Base-by-base conservation (phyloP, 2,329 filamentous ascomycete genomes). In the Xylaria sp. region DNA sequence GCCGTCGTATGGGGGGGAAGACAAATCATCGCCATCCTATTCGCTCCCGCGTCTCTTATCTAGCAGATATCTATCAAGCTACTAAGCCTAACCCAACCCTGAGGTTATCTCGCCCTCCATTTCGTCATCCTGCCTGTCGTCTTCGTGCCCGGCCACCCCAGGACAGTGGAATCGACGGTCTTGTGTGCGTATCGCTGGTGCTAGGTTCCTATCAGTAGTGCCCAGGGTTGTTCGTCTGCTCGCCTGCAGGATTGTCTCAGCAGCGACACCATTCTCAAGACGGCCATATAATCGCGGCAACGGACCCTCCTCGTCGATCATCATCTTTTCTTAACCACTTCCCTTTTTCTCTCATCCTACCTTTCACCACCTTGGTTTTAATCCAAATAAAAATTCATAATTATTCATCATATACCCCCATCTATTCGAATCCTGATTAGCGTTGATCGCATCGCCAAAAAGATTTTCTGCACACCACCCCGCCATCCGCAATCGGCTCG, bases 41-140 rank as follows among this genome's bases (percentile, higher is more conserved):
- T 72, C 71, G 71, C 61, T 68, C 69, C 65, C 61, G 21, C 58
- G 49, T 43, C 37, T 52, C 70, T 73, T 72, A 72, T 73, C 70
- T 70, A 67, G 69, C 69, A 70, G 69, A 68, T 67, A 31, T 9
- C 28, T 31, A 31, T 31, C 28, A 5, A 31, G 4, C 28, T 31
- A 64, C 57, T 35, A 55, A 55, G 19, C 50, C 43, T 33, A 40
- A 47, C 51, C 55, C 50, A 62, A 55, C 43, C 55, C 54, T 63
- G 62, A 58, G 67, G 56, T 67, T 68, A 71, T 73, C 69, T 67
- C 68, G 61, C 53, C 64, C 61, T 66, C 64, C 64, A 54, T 64
- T 38, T 60, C 56, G 56, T 43, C 53, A 55, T 49, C 47, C 25
- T 42, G 63, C 71, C 65, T 45, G 66, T 69, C 46, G 43, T 49